Conservation (phyloP, 371 early-diverging fungal genomes). For the Actinomortierella wolfii region DNA sequence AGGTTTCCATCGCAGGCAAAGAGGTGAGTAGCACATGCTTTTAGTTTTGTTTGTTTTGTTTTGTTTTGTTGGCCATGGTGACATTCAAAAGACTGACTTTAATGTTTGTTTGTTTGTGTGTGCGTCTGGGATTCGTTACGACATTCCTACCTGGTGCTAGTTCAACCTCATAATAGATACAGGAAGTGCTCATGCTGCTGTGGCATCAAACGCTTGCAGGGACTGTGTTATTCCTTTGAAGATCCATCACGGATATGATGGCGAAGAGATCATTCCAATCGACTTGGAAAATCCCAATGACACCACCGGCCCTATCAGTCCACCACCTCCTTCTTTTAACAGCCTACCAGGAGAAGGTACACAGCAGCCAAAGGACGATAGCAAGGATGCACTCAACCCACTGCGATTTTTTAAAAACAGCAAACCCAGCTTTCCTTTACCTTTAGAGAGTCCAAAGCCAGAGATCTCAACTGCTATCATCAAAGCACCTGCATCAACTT, state of each 20-base stretch:
- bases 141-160: no score
- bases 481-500: no score
- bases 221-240: slow-evolving; percentile 29
- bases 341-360: background rate
- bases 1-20: slow-evolving; percentile 26
- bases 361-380: background rate
- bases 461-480: no score
- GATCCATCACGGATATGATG: slow-evolving; percentile 11
- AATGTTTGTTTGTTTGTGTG: no score
- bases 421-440: no score
- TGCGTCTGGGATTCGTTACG: no score
- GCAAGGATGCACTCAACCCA: background rate
- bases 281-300: slow-evolving; percentile 6
- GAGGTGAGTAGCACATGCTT: slow-evolving; percentile 18
- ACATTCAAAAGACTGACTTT: no score
- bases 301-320: background rate
- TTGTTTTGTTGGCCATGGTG: no score
- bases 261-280: slow-evolving; percentile 38
- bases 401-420: no score
- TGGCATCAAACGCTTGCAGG: slow-evolving; percentile 27
- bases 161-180: slow-evolving; percentile 44
- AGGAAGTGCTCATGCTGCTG: slow-evolving; percentile 37
- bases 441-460: no score
- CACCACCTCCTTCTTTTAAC: background rate
- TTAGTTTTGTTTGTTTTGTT: no score